Evolutionary conservation across 768 basidiomycete species (phyloP).

Genomic region (Mycena pura): DNA sequence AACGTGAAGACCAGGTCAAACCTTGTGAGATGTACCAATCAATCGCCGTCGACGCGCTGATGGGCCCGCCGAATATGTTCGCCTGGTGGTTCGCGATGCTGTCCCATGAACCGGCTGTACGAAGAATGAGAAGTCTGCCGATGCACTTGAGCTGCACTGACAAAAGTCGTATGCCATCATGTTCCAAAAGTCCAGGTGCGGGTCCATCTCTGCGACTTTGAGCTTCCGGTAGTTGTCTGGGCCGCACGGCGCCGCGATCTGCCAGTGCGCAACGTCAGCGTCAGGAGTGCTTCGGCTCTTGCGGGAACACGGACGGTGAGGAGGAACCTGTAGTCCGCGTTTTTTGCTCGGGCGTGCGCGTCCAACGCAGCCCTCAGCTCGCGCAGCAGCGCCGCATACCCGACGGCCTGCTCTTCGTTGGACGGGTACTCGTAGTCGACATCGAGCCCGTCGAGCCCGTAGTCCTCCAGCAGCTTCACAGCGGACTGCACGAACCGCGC

Average conservation of each 20-base stretch:
- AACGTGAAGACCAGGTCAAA: background rate
- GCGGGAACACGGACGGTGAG: constrained; percentile 65
- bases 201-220: constrained; percentile 83
- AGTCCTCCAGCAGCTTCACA: constrained; percentile 84
- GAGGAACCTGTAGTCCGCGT: constrained; percentile 67
- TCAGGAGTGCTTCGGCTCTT: constrained; percentile 4
- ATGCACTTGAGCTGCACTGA: too few relatives aligned
- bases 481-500: constrained; percentile 82
- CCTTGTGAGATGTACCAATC: constrained; percentile 70
- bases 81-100: constrained; percentile 81
- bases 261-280: too few relatives aligned
- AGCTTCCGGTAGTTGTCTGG: constrained; percentile 84
- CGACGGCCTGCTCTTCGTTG: constrained; percentile 76
- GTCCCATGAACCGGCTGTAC: constrained; percentile 80
- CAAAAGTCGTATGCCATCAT: constrained; percentile 94
- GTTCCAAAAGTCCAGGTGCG: constrained; percentile 94
- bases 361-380: constrained; percentile 82
- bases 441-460: constrained; percentile 91
- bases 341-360: constrained; percentile 65
- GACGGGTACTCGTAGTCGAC: constrained; percentile 94
- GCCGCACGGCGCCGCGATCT: constrained; percentile 96
- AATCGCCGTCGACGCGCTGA: constrained; percentile 70
- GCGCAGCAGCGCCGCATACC: constrained; percentile 82
- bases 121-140: background rate
- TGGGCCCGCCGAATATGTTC: constrained; percentile 72